phyloP scores from a whole-genome alignment of 1,139 yeast genomes.

The Candida dubliniensis region DNA sequence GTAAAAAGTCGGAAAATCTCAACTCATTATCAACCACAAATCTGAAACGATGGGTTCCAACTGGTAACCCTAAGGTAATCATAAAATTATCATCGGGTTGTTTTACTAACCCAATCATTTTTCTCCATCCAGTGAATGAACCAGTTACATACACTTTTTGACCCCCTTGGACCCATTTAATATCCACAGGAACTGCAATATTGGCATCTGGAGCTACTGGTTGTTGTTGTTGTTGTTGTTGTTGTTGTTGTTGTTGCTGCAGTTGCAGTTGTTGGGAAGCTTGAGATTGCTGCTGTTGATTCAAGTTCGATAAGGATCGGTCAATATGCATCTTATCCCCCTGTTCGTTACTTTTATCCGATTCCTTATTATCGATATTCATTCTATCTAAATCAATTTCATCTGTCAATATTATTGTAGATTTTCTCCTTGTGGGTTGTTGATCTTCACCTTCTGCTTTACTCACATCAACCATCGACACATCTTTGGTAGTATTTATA shows the following conservation, averaged over 20 bases:
- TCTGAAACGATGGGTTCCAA: constrained; percentile 50
- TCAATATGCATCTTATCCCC: constrained; percentile 24
- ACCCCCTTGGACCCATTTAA: constrained; percentile 95
- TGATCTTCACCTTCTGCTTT: constrained; percentile 14
- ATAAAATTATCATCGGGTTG: constrained; percentile 42
- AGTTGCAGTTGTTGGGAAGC: constrained; percentile 15
- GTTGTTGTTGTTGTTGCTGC: constrained; percentile 15
- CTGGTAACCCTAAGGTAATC: constrained; percentile 47
- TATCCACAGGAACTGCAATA: constrained; percentile 67
- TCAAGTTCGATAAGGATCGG: constrained; percentile 12
- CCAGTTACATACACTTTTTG: constrained; percentile 67
- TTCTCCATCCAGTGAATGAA: constrained; percentile 52
- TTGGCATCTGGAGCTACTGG: constrained; percentile 22
- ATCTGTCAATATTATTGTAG: constrained; percentile 44
- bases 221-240: constrained; percentile 14
- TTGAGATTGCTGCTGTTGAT: constrained; percentile 7
- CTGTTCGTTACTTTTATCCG: neutral
- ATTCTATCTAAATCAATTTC: constrained; percentile 41
- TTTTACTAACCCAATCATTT: constrained; percentile 52
- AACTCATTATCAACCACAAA: constrained; percentile 51
- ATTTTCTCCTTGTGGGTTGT: constrained; percentile 37
- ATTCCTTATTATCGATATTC: constrained; percentile 26
- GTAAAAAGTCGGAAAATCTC: constrained; percentile 46
- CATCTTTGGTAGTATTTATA: constrained; percentile 19
- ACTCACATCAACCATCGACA: constrained; percentile 47